phyloP scores from a whole-genome alignment of 768 basidiomycete genomes.

The Tylopilus plumbeoviolaceoides region DNA sequence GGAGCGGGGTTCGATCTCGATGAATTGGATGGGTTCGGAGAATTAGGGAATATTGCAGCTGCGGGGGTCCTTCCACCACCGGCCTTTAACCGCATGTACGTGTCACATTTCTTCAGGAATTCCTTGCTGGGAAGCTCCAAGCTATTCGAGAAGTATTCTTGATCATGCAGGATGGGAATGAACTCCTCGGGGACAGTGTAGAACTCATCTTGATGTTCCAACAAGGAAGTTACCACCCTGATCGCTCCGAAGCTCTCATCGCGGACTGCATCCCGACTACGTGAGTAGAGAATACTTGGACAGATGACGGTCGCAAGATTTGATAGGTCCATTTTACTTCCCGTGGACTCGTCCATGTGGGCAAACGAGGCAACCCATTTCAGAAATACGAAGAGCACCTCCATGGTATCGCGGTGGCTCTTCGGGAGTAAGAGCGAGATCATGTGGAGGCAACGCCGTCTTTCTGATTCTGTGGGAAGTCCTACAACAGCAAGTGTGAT shows the following conservation, averaged over 20 bases:
- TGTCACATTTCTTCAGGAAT: conserved; percentile 91
- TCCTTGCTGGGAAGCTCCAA: conserved; percentile 92
- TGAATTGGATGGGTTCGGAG: conserved; percentile 22
- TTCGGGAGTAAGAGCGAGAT: conserved; percentile 85
- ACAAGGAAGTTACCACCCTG: conserved; percentile 74
- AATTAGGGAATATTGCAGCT: conserved; percentile 26
- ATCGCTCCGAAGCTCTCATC: conserved; percentile 94
- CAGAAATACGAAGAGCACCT: conserved; percentile 95
- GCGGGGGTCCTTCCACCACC: conserved; percentile 51
- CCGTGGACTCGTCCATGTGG: conserved; percentile 95
- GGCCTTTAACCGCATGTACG: conserved; percentile 75
- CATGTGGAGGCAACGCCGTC: conserved; percentile 80
- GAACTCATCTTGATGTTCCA: conserved; percentile 94
- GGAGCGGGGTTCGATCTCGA: conserved; percentile 32
- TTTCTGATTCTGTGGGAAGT: conserved; percentile 70
- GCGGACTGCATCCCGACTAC: conserved; percentile 77
- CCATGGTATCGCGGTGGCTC: conserved; percentile 94
- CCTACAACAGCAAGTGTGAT: conserved; percentile 37
- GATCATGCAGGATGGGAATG: conserved; percentile 78
- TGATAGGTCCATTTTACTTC: conserved; percentile 95
- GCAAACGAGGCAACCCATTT: conserved; percentile 99
- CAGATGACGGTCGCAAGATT: conserved; percentile 97
- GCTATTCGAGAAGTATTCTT: conserved; percentile 86
- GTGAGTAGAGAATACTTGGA: conserved; percentile 94
- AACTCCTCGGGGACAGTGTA: conserved; percentile 94